Conservation (phyloP, 345 rosid genomes). For the Dipteronia dyeriana region DNA sequence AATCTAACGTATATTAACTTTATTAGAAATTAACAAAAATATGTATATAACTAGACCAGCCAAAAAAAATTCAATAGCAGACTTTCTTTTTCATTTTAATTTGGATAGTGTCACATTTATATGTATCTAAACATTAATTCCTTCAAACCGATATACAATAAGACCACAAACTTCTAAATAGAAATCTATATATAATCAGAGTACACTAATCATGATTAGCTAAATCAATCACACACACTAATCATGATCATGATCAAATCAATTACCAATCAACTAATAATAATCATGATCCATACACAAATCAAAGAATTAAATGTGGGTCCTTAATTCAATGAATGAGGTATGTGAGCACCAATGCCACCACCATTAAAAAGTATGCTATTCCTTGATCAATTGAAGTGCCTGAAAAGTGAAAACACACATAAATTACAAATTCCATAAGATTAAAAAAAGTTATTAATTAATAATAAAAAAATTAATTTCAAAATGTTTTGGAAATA, state of each 20-base stretch:
- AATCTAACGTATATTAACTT: too few relatives aligned
- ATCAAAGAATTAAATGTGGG: background rate
- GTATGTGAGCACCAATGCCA: conserved; percentile 83
- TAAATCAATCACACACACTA: background rate
- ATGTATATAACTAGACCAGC: too few relatives aligned
- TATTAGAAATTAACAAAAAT: too few relatives aligned
- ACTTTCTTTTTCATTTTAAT: too few relatives aligned
- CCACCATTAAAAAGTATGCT: conserved; percentile 82
- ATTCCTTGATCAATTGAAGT: conserved; percentile 83
- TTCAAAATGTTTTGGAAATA: background rate
- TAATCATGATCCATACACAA: background rate
- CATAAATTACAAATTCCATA: background rate
- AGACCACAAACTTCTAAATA: background rate
- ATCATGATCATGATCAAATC: background rate
- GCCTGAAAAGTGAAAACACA: conserved; percentile 59
- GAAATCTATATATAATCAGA: background rate
- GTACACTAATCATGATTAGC: background rate
- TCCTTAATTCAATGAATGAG: conserved; percentile 52
- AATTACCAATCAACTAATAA: background rate
- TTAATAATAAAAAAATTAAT: background rate
- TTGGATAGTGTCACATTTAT: background rate
- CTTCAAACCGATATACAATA: background rate
- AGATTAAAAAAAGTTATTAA: background rate
- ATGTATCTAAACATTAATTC: background rate
- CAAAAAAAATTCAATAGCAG: too few relatives aligned